phyloP scores from a whole-genome alignment of 805 yeast genomes.

The Monosporozyma yasuniensis region DNA sequence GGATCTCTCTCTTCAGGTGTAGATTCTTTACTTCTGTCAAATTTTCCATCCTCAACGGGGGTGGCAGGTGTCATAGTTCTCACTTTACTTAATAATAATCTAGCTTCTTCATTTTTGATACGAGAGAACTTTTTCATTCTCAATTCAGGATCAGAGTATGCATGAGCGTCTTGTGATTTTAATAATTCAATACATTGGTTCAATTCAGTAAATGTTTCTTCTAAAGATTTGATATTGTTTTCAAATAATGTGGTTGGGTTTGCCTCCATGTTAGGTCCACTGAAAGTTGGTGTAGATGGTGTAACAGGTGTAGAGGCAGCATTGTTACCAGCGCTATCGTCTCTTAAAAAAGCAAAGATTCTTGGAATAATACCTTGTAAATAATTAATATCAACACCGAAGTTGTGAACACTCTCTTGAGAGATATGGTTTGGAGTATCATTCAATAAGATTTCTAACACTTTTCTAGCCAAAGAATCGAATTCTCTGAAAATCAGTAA shows the following conservation, averaged over 20 bases:
- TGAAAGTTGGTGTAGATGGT: conserved; percentile 18
- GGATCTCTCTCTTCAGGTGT: background rate
- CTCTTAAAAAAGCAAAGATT: conserved; percentile 27
- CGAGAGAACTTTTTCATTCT: conserved; percentile 65
- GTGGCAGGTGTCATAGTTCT: conserved; percentile 2
- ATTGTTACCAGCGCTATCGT: background rate
- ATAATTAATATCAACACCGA: conserved; percentile 71
- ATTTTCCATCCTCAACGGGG: background rate
- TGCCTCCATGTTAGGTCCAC: conserved; percentile 5
- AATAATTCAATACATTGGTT: conserved; percentile 72
- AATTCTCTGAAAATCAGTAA: conserved; percentile 78
- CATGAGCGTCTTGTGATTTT: conserved; percentile 53
- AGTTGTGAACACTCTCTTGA: conserved; percentile 55
- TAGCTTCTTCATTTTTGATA: conserved; percentile 65
- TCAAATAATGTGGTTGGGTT: conserved; percentile 17
- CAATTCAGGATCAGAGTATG: conserved; percentile 46
- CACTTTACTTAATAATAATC: conserved; percentile 45
- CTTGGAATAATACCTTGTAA: conserved; percentile 45
- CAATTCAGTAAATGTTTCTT: conserved; percentile 67
- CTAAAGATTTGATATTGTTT: conserved; percentile 41
- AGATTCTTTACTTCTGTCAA: background rate
- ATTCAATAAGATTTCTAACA: conserved; percentile 49
- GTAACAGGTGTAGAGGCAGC: conserved; percentile 19
- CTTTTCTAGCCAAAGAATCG: conserved; percentile 69
- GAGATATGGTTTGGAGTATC: conserved; percentile 47